Conservation (phyloP, 176 grass and related monocot species). For the Eleusine indica region DNA sequence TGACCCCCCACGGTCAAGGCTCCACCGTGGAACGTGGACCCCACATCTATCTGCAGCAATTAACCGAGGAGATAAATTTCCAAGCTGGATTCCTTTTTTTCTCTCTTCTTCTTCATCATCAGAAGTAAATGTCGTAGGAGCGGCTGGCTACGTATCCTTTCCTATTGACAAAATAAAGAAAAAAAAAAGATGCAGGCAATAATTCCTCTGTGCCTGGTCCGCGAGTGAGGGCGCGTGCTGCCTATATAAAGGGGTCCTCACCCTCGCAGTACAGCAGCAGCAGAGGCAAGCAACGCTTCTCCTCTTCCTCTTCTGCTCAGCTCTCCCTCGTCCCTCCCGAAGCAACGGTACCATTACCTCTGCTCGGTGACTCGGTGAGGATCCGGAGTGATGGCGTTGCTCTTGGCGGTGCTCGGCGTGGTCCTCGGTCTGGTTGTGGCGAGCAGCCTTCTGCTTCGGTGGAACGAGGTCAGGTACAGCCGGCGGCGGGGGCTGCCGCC, state of each 20-base stretch:
- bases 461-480: slow-evolving; percentile 85
- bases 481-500: slow-evolving; percentile 67
- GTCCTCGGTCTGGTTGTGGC: slow-evolving; percentile 30
- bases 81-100: neutral
- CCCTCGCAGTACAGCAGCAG: slow-evolving; percentile 24
- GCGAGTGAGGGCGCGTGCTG: neutral
- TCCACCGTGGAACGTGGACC: slow-evolving; percentile 1
- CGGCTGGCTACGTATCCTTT: no score
- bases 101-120: neutral
- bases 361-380: no score
- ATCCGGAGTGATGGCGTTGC: slow-evolving; percentile 15
- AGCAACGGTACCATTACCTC: neutral
- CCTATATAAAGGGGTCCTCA: slow-evolving; percentile 45
- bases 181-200: slow-evolving; percentile 29
- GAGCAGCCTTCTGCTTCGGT: slow-evolving; percentile 75
- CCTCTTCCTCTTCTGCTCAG: neutral
- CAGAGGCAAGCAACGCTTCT: neutral
- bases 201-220: slow-evolving; percentile 1
- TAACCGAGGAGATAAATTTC: neutral
- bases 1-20: slow-evolving; percentile 17
- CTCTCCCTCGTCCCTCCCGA: no score
- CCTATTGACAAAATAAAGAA: neutral
- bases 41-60: slow-evolving; percentile 15
- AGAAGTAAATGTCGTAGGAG: neutral
- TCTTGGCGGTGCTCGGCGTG: neutral